Evolutionary conservation across 2,329 filamentous ascomycete genomes (phyloP), one percentile per base, ranked within the genome.

Genomic region (Colletotrichum brevisporum): DNA sequence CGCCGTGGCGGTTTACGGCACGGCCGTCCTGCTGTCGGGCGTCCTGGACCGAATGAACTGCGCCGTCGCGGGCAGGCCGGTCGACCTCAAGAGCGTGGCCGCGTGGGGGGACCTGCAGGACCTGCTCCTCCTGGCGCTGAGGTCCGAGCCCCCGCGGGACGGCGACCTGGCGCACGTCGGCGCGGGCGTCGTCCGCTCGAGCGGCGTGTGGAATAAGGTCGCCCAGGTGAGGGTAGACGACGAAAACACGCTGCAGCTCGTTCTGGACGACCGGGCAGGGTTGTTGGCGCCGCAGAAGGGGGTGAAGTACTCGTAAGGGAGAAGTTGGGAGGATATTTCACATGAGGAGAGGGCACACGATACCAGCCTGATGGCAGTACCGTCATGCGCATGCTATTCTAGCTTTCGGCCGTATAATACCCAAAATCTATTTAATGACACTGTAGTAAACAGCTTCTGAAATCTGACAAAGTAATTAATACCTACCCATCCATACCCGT

Each of bases 51-150:
- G 31, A 36, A 15, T 56, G 2, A n/a, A 18, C 8, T 52, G 57
- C 21, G 27, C 47, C 0, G 16, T 56, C 0, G 59, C 45, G 2
- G 41, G 41, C 15, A 16, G 12, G 3, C 21, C 48, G 8, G n/a
- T 63, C 5, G 41, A 56, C 6, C 36, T 63, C 16, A 27, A 18
- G 24, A 51, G 60, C 52, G 60, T 63, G 21, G 39, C 41, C 24
- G 50, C 60, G n/a, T 63, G 60, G 60, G 13, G 15, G 10, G 60
- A 63, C 5, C 43, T 63, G 27, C 60, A 63, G 18, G 60, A 63
- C 9, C 52, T 63, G 15, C 6, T 63, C 31, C 36, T 63, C 1
- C 41, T 63, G 36, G 60, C 60, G 50, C 39, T 63, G 51, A 18
- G 50, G 51, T 45, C 50, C 13, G n/a, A 15, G 12, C 50, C 50